Conservation (phyloP, 805 yeast species). For the Tetrapisispora namnaoensis region DNA sequence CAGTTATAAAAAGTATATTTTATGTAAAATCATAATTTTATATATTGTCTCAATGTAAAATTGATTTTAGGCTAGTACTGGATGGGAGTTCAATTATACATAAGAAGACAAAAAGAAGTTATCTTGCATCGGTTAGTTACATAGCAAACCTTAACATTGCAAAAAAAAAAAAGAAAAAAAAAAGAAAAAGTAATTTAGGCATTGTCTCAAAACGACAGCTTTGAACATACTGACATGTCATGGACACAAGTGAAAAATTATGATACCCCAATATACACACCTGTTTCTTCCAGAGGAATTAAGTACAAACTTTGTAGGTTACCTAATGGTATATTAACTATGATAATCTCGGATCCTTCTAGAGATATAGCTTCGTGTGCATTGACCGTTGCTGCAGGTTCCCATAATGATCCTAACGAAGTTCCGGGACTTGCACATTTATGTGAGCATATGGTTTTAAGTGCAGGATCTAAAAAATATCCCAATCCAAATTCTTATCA, state of each 20-base stretch:
- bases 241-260: constrained; percentile 13
- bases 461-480: constrained; percentile 44
- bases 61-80: too few species aligned
- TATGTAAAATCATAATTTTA: not conserved
- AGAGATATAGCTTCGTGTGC: constrained; percentile 59
- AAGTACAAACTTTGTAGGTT: constrained; percentile 40
- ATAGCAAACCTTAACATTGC: too few species aligned
- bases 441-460: constrained; percentile 64
- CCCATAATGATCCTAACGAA: constrained; percentile 63
- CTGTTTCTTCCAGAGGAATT: constrained; percentile 32
- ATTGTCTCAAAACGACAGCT: too few species aligned
- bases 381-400: constrained; percentile 69
- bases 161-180: too few species aligned
- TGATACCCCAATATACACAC: constrained; percentile 24
- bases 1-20: not conserved
- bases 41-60: too few species aligned
- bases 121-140: too few species aligned
- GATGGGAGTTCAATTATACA: too few species aligned
- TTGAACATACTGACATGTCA: constrained; percentile 7
- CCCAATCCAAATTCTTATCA: constrained; percentile 41
- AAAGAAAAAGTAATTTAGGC: too few species aligned
- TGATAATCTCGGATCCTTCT: constrained; percentile 69
- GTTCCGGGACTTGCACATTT: constrained; percentile 82
- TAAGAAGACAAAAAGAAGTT: too few species aligned
- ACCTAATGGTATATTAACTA: constrained; percentile 56